phyloP scores from a whole-genome alignment of 2,329 filamentous ascomycete species.

The Neofusicoccum sp. region DNA sequence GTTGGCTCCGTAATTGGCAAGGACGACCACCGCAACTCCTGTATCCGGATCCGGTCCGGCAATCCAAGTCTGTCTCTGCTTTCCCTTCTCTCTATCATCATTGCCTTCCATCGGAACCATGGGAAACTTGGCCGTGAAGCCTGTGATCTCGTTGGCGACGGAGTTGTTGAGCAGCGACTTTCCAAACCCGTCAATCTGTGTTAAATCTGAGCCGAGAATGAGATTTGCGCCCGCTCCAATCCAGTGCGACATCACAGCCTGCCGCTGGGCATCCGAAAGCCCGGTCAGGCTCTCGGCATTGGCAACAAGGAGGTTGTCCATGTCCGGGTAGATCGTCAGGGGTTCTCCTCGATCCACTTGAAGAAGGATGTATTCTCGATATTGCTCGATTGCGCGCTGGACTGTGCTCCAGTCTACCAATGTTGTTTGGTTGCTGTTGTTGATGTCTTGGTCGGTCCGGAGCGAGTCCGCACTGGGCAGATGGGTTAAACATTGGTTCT shows the following conservation, averaged over 20 bases:
- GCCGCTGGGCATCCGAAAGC: constrained; percentile 26
- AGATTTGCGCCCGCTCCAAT: constrained; percentile 31
- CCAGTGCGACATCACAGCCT: constrained; percentile 31
- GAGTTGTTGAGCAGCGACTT: constrained; percentile 23
- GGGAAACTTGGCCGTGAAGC: constrained; percentile 25
- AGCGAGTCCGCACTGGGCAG: constrained; percentile 25
- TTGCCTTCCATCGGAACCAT: constrained; percentile 25
- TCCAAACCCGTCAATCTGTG: constrained; percentile 17
- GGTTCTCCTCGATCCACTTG: constrained; percentile 21
- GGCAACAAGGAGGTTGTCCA: constrained; percentile 29
- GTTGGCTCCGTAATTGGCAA: constrained; percentile 29
- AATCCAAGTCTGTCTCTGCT: constrained; percentile 30
- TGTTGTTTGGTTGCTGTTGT: constrained; percentile 25
- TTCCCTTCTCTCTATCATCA: constrained; percentile 24
- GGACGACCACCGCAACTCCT: constrained; percentile 24
- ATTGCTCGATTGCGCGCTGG: constrained; percentile 32
- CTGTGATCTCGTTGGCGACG: constrained; percentile 21
- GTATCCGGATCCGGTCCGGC: constrained; percentile 22
- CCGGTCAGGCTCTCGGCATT: constrained; percentile 27
- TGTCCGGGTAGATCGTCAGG: constrained; percentile 28
- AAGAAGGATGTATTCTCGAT: constrained; percentile 28
- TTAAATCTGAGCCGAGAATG: constrained; percentile 29
- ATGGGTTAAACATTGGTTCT: not conserved
- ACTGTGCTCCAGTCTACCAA: constrained; percentile 25
- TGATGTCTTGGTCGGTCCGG: constrained; percentile 29